These are phyloP conservation scores for Patellaria atrata DNA, from an alignment of 495 filamentous ascomycete species.

Conservation along the genomic window DNA sequence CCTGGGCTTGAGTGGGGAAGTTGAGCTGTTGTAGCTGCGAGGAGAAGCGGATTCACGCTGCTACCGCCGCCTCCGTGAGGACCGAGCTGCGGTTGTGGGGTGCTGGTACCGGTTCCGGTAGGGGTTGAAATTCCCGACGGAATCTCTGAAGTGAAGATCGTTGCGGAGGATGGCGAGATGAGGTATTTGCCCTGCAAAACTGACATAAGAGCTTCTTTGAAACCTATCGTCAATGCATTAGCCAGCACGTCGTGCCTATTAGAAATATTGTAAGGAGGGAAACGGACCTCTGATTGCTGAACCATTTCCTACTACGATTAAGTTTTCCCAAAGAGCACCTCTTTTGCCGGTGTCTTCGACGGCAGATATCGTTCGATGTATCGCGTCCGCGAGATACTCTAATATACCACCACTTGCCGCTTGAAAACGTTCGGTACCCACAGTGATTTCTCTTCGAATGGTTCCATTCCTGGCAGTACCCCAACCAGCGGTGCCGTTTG, in stretches of 20 bases:
- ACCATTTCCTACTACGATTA: conserved; percentile 82
- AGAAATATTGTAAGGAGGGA: neutral
- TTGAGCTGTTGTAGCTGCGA: conserved; percentile 68
- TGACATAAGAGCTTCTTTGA: conserved; percentile 73
- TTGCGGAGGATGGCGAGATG: conserved; percentile 76
- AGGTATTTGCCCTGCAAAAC: conserved; percentile 70
- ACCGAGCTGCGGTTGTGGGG: conserved; percentile 55
- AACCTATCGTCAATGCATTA: conserved; percentile 36
- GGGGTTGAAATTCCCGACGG: conserved; percentile 84
- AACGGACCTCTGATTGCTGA: conserved; percentile 60
- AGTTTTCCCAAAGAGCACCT: conserved; percentile 72
- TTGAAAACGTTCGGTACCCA: conserved; percentile 78
- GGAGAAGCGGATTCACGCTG: conserved; percentile 78
- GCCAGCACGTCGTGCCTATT: neutral
- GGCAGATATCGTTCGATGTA: conserved; percentile 65
- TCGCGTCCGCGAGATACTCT: conserved; percentile 62
- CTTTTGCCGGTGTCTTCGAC: conserved; percentile 69
- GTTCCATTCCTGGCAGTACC: conserved; percentile 26
- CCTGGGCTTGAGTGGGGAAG: conserved; percentile 33
- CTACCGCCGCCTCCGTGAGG: conserved; percentile 25
- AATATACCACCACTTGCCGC: conserved; percentile 60
- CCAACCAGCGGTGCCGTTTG: conserved; percentile 18
- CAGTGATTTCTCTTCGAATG: conserved; percentile 59
- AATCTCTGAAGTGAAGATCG: conserved; percentile 93
- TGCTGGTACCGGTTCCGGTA: conserved; percentile 79